A percentile compares a stretch with the other conserved stretches of the same genome.
Evolutionary conservation across 2,329 filamentous ascomycete genomes (phyloP).

Genomic region (Colletotrichum agaves): DNA sequence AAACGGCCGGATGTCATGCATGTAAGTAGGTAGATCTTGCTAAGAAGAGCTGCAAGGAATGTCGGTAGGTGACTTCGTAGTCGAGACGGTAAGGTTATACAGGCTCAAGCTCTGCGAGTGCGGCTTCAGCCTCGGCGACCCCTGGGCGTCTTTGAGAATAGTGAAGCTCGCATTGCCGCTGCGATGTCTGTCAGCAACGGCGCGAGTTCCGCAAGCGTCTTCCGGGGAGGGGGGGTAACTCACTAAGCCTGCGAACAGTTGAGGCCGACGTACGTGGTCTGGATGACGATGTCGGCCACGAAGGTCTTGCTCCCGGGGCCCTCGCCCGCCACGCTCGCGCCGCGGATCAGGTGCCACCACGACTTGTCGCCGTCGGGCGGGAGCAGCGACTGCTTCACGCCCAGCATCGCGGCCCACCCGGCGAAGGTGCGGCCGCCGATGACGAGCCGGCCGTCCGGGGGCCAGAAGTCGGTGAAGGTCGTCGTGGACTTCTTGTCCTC

Average conservation of each 20-base stretch:
- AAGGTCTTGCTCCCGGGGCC: conserved; percentile 15
- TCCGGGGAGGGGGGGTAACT: no score
- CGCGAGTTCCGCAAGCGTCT: no score
- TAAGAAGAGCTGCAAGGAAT: conserved; percentile 15
- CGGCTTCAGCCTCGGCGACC: conserved; percentile 11
- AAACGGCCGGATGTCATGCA: no score
- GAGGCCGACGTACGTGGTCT: conserved; percentile 14
- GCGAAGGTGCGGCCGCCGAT: conserved; percentile 1
- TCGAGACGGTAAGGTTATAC: conserved; percentile 30
- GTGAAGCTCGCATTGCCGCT: conserved; percentile 31
- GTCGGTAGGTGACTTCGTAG: conserved; percentile 19
- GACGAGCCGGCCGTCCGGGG: conserved; percentile 13
- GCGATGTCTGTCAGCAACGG: not conserved
- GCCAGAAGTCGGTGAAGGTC: conserved; percentile 31
- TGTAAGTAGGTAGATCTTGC: not conserved
- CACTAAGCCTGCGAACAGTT: conserved; percentile 32
- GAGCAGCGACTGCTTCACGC: conserved; percentile 25
- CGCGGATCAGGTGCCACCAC: conserved; percentile 32
- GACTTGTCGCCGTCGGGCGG: conserved; percentile 12
- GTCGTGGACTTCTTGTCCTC: conserved; percentile 18
- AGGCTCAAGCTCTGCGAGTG: conserved; percentile 19
- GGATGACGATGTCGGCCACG: conserved; percentile 22
- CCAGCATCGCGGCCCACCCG: conserved; percentile 13
- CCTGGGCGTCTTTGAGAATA: conserved; percentile 9
- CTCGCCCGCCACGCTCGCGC: conserved; percentile 17